These are phyloP conservation scores for Funneliformis geosporum DNA, from an alignment of 192 early-diverging fungal genomes.

Conservation along the genomic window DNA sequence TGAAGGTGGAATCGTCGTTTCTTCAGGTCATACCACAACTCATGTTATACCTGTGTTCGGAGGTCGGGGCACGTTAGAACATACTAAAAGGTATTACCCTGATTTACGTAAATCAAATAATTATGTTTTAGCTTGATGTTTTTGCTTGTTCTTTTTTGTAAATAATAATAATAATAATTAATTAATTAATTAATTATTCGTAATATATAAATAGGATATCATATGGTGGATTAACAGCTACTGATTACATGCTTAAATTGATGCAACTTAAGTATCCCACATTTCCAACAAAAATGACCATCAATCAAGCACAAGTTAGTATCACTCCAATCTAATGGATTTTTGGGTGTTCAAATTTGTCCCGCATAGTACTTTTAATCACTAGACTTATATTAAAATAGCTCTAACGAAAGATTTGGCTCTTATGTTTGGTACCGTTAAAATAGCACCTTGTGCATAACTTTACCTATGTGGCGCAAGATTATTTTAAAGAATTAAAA, in stretches of 20 bases:
- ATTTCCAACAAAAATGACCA: slow-evolving; percentile 81
- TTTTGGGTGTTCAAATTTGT: not conserved
- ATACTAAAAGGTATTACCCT: slow-evolving; percentile 66
- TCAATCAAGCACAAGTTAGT: slow-evolving; percentile 68
- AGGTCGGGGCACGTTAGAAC: slow-evolving; percentile 60
- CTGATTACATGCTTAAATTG: slow-evolving; percentile 82
- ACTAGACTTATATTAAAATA: slow-evolving; percentile 12
- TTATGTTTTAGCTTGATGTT: not conserved
- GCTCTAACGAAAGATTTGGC: not conserved
- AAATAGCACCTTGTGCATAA: slow-evolving; percentile 66
- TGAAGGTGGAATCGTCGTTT: slow-evolving; percentile 71
- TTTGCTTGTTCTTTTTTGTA: not conserved
- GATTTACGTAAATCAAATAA: not conserved
- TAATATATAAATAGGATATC: slow-evolving; percentile 55
- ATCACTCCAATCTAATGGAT: slow-evolving; percentile 4
- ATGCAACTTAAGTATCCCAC: slow-evolving; percentile 90
- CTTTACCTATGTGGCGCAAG: slow-evolving; percentile 69
- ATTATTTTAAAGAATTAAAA: slow-evolving; percentile 73
- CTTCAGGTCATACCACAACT: slow-evolving; percentile 69
- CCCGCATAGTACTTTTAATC: not conserved
- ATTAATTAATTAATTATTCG: not conserved
- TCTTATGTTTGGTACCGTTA: not conserved
- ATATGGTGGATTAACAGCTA: slow-evolving; percentile 74
- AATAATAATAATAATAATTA: not conserved
- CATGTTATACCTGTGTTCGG: slow-evolving; percentile 75